Evolutionary conservation across 345 rosid species (phyloP), one percentile per base, ranked within the genome.

Genomic region (Camelina neglecta): DNA sequence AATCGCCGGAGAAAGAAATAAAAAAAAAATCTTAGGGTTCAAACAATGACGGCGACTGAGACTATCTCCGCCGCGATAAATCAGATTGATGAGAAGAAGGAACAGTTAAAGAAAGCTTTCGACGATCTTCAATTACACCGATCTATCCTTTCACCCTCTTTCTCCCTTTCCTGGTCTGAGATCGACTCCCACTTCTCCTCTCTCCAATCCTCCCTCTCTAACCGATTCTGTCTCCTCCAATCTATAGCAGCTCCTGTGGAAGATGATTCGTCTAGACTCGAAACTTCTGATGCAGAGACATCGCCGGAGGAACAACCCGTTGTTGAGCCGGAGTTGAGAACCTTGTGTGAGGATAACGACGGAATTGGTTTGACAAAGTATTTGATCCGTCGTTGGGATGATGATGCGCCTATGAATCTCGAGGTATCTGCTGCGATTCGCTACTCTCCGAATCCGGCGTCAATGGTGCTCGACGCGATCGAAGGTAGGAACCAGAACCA

Each of bases 121-220:
- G 93, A 91, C 24, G 86, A 85, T 35, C 93, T 93, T 31, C 93
- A 84, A 65, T 20, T 82, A 48, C 84, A 84, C 48, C 79, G 84
- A 26, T 71, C 81, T 59, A 85, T 83, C 59, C 85, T 81, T 50
- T 79, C 88, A 36, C 72, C 79, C 11, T 78, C 91, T 31, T 80
- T 83, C 67, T 26, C 85, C 2, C 78, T 88, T 61, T 69, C 87
- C n/a, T 91, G 97, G 96, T 64, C 89, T 56, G 90, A 87, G 58
- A 60, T 93, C 81, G 92, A 89, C 58, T 57, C 90, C 16, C 88
- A 89, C 84, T 88, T 91, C 73, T 44, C 89, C 77, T 66, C 87
- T 53, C 62, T 80, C 23, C 86, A 87, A 53, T 18, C 77, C 69
- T 74, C 81, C 39, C 77, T 86, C 77, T 50, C 73, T 16, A 79